Conservation (phyloP, 2,329 filamentous ascomycete species). For the Aspergillus sp. region DNA sequence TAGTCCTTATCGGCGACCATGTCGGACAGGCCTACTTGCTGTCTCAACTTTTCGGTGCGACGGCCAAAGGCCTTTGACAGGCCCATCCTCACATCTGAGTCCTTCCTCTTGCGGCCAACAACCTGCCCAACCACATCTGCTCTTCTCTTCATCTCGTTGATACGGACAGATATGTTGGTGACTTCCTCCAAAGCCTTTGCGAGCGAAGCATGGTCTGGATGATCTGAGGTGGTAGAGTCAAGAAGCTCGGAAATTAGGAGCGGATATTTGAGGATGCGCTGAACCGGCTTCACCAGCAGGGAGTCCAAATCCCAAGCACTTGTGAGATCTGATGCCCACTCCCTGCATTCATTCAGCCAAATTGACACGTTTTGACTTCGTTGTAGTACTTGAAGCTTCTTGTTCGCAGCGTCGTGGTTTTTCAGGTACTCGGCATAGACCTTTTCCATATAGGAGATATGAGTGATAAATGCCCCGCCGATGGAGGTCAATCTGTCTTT, state of each 20-base stretch:
- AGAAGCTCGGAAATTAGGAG: constrained; percentile 81
- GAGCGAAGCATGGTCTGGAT: constrained; percentile 78
- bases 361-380: constrained; percentile 66
- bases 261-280: constrained; percentile 91
- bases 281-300: constrained; percentile 94
- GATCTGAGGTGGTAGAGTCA: constrained; percentile 76
- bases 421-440: constrained; percentile 68
- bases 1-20: constrained; percentile 81
- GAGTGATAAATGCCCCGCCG: constrained; percentile 61
- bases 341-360: constrained; percentile 92
- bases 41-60: constrained; percentile 82
- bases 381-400: constrained; percentile 58
- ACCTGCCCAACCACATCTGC: constrained; percentile 91
- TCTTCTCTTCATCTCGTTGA: constrained; percentile 95
- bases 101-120: constrained; percentile 81
- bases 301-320: constrained; percentile 94
- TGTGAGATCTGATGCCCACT: constrained; percentile 89
- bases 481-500: constrained; percentile 64
- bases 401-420: constrained; percentile 68
- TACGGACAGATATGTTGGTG: constrained; percentile 65
- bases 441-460: constrained; percentile 64
- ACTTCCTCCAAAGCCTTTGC: constrained; percentile 74
- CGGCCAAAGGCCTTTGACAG: constrained; percentile 89
- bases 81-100: constrained; percentile 83
- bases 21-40: constrained; percentile 66